phyloP scores from a whole-genome alignment of 2,329 filamentous ascomycete species.

The Ilyonectria mors-panacis region DNA sequence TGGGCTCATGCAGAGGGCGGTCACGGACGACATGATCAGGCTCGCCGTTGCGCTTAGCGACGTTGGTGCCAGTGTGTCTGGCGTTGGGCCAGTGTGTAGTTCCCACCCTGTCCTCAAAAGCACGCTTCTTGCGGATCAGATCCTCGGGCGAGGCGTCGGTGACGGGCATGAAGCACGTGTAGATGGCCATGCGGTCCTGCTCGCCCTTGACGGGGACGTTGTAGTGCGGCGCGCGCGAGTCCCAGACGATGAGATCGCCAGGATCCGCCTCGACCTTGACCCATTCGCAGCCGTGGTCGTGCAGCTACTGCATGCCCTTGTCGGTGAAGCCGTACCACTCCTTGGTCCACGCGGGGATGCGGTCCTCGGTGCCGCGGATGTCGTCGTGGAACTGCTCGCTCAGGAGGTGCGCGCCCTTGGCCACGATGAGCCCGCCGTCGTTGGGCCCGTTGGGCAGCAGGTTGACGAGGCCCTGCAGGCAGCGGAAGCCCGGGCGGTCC shows the following conservation, averaged over 20 bases:
- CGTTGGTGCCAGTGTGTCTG: slow-evolving; percentile 34
- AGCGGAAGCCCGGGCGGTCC: slow-evolving; percentile 59
- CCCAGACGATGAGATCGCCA: slow-evolving; percentile 60
- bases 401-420: slow-evolving; percentile 34
- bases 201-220: slow-evolving; percentile 55
- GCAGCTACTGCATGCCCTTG: slow-evolving; percentile 55
- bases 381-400: slow-evolving; percentile 54
- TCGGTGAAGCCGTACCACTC: slow-evolving; percentile 54
- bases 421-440: slow-evolving; percentile 55
- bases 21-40: slow-evolving; percentile 37
- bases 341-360: slow-evolving; percentile 55
- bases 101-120: slow-evolving; percentile 54
- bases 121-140: slow-evolving; percentile 57
- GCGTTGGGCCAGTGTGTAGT: slow-evolving; percentile 62
- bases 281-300: slow-evolving; percentile 51
- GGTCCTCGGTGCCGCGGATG: slow-evolving; percentile 51
- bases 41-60: slow-evolving; percentile 41
- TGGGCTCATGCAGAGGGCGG: slow-evolving; percentile 37
- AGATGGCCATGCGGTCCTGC: slow-evolving; percentile 56
- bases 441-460: slow-evolving; percentile 52
- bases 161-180: slow-evolving; percentile 47
- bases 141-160: slow-evolving; percentile 51
- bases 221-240: slow-evolving; percentile 58
- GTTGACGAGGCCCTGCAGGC: slow-evolving; percentile 67
- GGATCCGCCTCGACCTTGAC: slow-evolving; percentile 59